Evolutionary conservation across 2,329 filamentous ascomycete genomes (phyloP), one percentile per base, ranked within the genome.

Genomic region (Fusarium abutilonis): DNA sequence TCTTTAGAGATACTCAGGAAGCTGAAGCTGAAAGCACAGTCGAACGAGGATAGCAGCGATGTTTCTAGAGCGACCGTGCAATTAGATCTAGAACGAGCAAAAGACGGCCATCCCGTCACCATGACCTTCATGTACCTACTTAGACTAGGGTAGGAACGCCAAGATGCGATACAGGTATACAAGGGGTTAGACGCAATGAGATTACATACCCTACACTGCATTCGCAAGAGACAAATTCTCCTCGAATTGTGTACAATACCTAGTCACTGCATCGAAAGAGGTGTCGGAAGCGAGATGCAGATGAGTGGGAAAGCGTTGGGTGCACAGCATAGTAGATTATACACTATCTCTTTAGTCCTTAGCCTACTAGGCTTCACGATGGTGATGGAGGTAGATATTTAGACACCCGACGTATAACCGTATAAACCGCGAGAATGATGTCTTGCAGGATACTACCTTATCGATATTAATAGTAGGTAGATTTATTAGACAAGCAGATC

Each of bases 281-380:
- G 63, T 35, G 63, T 40, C 59, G 31, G 55, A 64, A 57, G 63
- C 63, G 63, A 66, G 63, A 60, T 65, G 54, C 35, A 17, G 28
- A 29, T 13, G 28, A 9, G 28, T 17, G n/a, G 21, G n/a, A 53
- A 13, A 26, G 51, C 50, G 41, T 13, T 28, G 21, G 58, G 41
- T 40, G 26, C 40, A 64, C 59, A 39, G 19, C 48, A 57, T 63
- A 17, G 23, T 26, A 31, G 31, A 34, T 13, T 34, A 34, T 26
- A 26, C 23, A 26, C 23, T 8, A 26, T 26, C 23, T 26, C 8
- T 26, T 8, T 26, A 26, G 23, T 26, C 23, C 23, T 26, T 26
- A 26, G 23, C 8, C 23, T 26, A 26, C 6, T 26, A 4, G 8
- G 23, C 8, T 26, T 26, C 23, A 26, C 23, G 23, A 26, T 26